Evolutionary conservation across 148 eudicot genomes (phyloP).

Genomic region (Oxyria digyna): DNA sequence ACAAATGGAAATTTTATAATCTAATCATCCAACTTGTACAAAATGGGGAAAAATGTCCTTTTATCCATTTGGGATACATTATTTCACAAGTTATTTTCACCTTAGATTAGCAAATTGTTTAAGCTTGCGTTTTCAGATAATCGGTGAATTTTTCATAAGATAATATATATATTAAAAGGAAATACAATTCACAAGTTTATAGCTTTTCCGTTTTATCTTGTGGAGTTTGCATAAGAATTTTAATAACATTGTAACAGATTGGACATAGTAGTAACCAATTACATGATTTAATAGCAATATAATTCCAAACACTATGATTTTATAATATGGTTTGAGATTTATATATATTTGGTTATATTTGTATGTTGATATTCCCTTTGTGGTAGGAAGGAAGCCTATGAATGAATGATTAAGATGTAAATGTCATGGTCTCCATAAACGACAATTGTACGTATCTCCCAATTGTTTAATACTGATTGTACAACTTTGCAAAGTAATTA

Average conservation of each 20-base stretch:
- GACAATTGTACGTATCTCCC: constrained; percentile 1
- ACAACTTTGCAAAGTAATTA: background rate
- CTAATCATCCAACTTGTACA: background rate
- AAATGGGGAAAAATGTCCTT: background rate
- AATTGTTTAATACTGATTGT: background rate
- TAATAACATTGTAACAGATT: background rate
- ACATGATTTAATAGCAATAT: background rate
- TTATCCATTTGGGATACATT: background rate
- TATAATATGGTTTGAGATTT: background rate
- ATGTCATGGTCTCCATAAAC: constrained; percentile 9
- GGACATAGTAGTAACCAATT: background rate
- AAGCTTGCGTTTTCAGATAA: background rate
- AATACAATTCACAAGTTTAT: background rate
- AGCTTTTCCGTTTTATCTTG: background rate
- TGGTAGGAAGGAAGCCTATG: background rate
- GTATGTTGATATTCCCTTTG: background rate
- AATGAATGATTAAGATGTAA: background rate
- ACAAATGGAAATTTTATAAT: background rate
- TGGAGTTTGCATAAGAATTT: background rate
- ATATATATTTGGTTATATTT: background rate
- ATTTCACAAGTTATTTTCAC: background rate
- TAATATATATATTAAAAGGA: background rate
- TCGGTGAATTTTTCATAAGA: background rate
- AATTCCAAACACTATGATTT: background rate
- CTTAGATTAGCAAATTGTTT: background rate